phyloP scores from a whole-genome alignment of 176 grass and related monocot species.

The Poa pratensis region DNA sequence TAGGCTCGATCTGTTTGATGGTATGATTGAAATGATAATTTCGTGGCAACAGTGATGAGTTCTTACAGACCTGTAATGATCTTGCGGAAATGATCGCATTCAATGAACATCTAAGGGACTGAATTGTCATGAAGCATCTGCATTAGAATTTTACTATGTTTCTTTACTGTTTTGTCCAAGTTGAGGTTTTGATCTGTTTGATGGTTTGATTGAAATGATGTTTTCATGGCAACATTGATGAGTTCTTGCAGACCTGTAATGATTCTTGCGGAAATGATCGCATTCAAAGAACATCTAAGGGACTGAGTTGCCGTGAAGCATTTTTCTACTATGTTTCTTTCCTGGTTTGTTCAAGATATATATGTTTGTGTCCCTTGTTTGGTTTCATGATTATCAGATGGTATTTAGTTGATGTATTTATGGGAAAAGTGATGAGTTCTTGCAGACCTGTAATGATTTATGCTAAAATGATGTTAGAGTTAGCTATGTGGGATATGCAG shows the following conservation, averaged over 20 bases:
- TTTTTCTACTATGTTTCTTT: neutral
- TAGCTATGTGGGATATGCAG: too few relatives aligned
- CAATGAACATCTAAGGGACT: slow-evolving; percentile 62
- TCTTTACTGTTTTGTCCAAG: too few relatives aligned
- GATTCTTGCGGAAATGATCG: slow-evolving; percentile 77
- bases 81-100: slow-evolving; percentile 71
- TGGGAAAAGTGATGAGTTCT: slow-evolving; percentile 49
- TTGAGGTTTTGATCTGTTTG: neutral
- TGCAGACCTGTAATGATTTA: slow-evolving; percentile 88
- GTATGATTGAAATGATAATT: neutral
- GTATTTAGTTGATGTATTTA: neutral
- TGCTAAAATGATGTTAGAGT: too few relatives aligned
- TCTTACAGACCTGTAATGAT: slow-evolving; percentile 92
- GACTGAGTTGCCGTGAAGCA: slow-evolving; percentile 2
- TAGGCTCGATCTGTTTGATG: neutral
- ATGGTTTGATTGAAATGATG: neutral
- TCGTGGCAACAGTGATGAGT: slow-evolving; percentile 52
- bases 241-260: slow-evolving; percentile 79
- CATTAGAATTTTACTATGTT: neutral
- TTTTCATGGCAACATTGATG: slow-evolving; percentile 49
- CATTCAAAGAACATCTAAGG: slow-evolving; percentile 66
- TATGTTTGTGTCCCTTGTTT: neutral
- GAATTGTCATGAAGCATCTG: neutral
- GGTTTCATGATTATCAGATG: neutral
- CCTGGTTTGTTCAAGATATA: neutral